Conservation (phyloP, 371 early-diverging fungal species). For the Hamiltosporidium tvaerminnensis region DNA sequence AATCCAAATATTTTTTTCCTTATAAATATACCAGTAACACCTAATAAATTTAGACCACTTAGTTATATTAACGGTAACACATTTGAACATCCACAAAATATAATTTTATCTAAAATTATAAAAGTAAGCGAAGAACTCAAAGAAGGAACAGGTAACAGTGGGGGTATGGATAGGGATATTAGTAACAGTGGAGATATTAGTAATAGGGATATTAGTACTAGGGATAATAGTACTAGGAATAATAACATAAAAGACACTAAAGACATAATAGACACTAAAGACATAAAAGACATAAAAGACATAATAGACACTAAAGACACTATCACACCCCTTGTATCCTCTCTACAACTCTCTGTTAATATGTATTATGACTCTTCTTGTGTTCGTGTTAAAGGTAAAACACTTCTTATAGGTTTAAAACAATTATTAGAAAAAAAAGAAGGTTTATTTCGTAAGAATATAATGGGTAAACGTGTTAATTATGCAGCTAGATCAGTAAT, state of each 20-base stretch:
- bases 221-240: neutral
- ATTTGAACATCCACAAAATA: slow-evolving; percentile 84
- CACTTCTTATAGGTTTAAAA: slow-evolving; percentile 45
- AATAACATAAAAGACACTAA: neutral
- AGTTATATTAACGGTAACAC: slow-evolving; percentile 66
- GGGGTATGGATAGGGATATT: no score
- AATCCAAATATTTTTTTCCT: no score
- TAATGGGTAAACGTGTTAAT: slow-evolving; percentile 99
- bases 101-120: slow-evolving; percentile 64
- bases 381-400: neutral
- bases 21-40: slow-evolving; percentile 77
- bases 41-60: slow-evolving; percentile 83
- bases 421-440: slow-evolving; percentile 98
- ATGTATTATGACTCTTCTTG: no score
- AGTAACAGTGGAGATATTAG: neutral
- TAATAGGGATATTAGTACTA: neutral
- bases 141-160: no score
- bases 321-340: neutral
- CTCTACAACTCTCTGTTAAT: no score
- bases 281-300: neutral
- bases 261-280: neutral
- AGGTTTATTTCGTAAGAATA: slow-evolving; percentile 93
- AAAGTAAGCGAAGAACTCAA: no score
- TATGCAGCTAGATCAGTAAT: slow-evolving; percentile 97
- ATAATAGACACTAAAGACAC: neutral